These are phyloP conservation scores for Pseudoperonospora humuli DNA, from an alignment of 352 stramenopile species.

Conservation along the genomic window DNA sequence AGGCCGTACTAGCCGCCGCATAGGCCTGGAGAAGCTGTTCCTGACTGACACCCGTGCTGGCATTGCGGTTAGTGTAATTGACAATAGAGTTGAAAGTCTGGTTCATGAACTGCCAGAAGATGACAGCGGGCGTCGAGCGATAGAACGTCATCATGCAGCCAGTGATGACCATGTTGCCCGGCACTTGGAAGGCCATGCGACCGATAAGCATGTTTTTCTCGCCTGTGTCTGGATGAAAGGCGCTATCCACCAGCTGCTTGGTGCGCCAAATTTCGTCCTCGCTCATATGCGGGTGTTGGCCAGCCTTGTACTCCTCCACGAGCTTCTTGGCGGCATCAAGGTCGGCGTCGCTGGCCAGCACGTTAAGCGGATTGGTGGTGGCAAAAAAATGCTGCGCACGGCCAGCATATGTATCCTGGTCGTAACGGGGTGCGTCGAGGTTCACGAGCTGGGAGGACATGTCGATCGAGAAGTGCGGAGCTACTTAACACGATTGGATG, in stretches of 20 bases:
- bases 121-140: conserved; percentile 62
- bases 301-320: conserved; percentile 60
- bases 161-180: conserved; percentile 86
- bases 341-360: conserved; percentile 63
- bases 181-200: conserved; percentile 84
- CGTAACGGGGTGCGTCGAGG: conserved; percentile 68
- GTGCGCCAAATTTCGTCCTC: conserved; percentile 79
- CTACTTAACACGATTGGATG: too few species aligned
- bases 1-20: conserved; percentile 66
- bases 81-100: conserved; percentile 90
- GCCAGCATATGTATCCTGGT: conserved; percentile 75
- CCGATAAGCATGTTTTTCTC: conserved; percentile 84
- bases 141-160: conserved; percentile 87
- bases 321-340: conserved; percentile 65
- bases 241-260: conserved; percentile 82
- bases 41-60: conserved; percentile 75
- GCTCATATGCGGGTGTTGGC: conserved; percentile 24
- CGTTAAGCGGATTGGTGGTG: conserved; percentile 83
- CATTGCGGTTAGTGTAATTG: conserved; percentile 91
- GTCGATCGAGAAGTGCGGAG: too few species aligned
- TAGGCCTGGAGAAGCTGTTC: conserved; percentile 79
- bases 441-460: conserved; percentile 28
- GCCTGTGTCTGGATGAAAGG: conserved; percentile 85
- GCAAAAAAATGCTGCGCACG: conserved; percentile 80
- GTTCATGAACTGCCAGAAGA: conserved; percentile 89